These are phyloP conservation scores for Annona squamosa DNA, from an alignment of 164 flowering plant genomes.

Conservation along the genomic window DNA sequence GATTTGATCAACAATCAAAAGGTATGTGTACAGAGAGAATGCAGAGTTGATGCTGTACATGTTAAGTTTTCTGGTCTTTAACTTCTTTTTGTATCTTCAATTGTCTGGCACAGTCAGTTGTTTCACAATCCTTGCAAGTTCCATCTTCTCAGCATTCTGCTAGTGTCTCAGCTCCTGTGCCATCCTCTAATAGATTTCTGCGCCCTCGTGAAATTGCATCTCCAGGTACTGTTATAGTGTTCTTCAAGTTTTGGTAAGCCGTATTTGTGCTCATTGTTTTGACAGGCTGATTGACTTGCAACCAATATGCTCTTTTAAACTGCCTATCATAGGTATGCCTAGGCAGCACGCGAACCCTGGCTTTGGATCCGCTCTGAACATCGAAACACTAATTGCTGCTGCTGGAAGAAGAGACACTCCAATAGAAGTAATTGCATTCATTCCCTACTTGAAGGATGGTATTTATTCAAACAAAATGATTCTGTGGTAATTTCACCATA, in stretches of 20 bases:
- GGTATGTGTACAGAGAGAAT: constrained; percentile 26
- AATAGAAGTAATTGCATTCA: constrained; percentile 56
- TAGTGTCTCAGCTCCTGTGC: constrained; percentile 30
- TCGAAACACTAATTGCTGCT: constrained; percentile 93
- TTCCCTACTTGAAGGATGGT: too few species aligned
- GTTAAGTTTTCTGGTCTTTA: not conserved
- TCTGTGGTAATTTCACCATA: too few species aligned
- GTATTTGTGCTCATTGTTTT: not conserved
- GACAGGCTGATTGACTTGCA: not conserved
- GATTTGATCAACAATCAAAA: constrained; percentile 34
- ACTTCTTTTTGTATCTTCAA: not conserved
- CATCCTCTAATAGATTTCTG: constrained; percentile 55
- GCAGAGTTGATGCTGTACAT: not conserved
- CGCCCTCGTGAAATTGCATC: constrained; percentile 60
- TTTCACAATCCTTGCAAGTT: constrained; percentile 19
- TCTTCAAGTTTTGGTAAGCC: constrained; percentile 1
- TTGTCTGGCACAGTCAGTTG: constrained; percentile 9
- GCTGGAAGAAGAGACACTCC: constrained; percentile 88
- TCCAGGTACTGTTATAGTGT: constrained; percentile 48
- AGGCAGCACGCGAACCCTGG: constrained; percentile 41
- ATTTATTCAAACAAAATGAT: too few species aligned
- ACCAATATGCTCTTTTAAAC: not conserved
- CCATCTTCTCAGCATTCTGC: constrained; percentile 37
- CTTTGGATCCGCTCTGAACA: constrained; percentile 95
- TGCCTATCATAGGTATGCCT: constrained; percentile 22